phyloP scores from a whole-genome alignment of 2,329 filamentous ascomycete species.

The Xylariaceae sp. region DNA sequence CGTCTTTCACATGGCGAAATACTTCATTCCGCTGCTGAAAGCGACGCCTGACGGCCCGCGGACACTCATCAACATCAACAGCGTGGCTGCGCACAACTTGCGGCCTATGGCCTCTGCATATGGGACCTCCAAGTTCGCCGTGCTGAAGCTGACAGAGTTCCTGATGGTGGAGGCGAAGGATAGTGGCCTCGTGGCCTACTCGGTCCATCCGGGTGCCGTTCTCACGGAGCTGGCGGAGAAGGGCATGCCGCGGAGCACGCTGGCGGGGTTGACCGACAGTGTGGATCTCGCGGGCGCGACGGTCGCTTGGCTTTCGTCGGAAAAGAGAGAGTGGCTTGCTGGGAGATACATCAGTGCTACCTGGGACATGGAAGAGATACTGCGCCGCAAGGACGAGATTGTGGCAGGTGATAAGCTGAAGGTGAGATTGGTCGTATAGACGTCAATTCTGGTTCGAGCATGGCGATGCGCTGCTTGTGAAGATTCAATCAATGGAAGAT shows the following conservation, averaged over 20 bases:
- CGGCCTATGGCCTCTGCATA: conserved; percentile 37
- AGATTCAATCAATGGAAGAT: too few relatives aligned
- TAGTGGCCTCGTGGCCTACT: conserved; percentile 35
- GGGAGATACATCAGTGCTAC: conserved; percentile 23
- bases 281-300: conserved; percentile 23
- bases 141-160: conserved; percentile 41
- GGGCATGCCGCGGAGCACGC: conserved; percentile 23
- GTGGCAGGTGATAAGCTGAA: conserved; percentile 25
- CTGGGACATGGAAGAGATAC: conserved; percentile 30
- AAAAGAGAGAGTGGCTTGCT: conserved; percentile 19
- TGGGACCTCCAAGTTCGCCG: conserved; percentile 40
- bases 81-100: conserved; percentile 32
- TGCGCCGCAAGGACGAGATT: conserved; percentile 26
- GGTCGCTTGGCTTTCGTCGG: conserved; percentile 16
- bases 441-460: not conserved
- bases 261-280: conserved; percentile 20
- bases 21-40: conserved; percentile 24
- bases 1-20: conserved; percentile 20
- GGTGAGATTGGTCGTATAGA: conserved; percentile 15
- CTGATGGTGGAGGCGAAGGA: conserved; percentile 37
- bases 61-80: conserved; percentile 38
- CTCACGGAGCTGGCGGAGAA: conserved; percentile 29
- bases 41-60: conserved; percentile 19
- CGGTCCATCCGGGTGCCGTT: conserved; percentile 42
- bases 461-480: too few relatives aligned